Evolutionary conservation across 2,329 filamentous ascomycete genomes (phyloP).

Genomic region (Clonostachys rosea): DNA sequence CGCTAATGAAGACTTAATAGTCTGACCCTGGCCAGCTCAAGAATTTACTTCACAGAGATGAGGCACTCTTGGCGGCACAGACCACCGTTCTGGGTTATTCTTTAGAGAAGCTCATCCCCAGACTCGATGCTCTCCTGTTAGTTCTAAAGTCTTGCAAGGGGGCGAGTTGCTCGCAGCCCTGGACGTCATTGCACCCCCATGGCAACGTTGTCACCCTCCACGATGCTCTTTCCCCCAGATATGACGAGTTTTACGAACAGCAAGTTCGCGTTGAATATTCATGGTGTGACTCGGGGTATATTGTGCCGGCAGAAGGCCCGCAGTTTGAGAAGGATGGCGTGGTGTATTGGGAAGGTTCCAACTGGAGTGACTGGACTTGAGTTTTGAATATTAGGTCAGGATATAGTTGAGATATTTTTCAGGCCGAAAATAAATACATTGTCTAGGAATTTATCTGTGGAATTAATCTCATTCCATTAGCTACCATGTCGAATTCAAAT

Average conservation of each 20-base stretch:
- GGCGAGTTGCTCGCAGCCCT: constrained; percentile 45
- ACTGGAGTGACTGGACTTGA: too few relatives aligned
- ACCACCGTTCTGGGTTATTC: constrained; percentile 11
- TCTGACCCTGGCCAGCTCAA: not conserved
- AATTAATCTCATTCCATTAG: too few relatives aligned
- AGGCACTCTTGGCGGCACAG: constrained; percentile 19
- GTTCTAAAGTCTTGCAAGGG: constrained; percentile 57
- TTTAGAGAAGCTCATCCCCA: constrained; percentile 32
- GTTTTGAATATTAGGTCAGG: too few relatives aligned
- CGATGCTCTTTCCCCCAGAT: constrained; percentile 41
- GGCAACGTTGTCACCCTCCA: constrained; percentile 29
- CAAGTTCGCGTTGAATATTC: constrained; percentile 16
- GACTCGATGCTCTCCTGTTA: constrained; percentile 53
- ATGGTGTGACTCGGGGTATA: too few relatives aligned
- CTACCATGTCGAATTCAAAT: too few relatives aligned
- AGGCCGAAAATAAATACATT: too few relatives aligned
- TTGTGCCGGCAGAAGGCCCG: too few relatives aligned
- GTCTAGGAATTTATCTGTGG: too few relatives aligned
- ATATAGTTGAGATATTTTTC: too few relatives aligned
- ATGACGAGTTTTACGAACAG: constrained; percentile 46
- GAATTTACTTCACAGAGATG: not conserved
- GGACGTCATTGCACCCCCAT: constrained; percentile 46
- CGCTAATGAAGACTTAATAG: constrained; percentile 1
- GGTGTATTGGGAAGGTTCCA: too few relatives aligned
- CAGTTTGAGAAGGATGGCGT: too few relatives aligned